These are phyloP conservation scores for Trichoderma citrinoviride DNA, from an alignment of 2,329 filamentous ascomycete genomes.

Conservation along the genomic window DNA sequence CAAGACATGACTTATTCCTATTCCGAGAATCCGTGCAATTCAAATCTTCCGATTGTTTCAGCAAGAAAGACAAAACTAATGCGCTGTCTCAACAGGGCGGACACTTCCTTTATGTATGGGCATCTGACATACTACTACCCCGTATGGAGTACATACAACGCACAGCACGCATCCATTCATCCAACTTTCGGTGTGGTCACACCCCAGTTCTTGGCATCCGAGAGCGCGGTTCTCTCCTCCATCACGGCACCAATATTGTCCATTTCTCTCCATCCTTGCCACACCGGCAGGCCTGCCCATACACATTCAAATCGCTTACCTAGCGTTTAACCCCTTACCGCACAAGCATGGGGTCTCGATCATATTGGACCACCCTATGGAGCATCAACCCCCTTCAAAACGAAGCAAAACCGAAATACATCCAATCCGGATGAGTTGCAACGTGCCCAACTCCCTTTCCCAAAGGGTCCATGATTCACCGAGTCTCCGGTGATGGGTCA, in stretches of 20 bases:
- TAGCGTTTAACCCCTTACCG: not conserved
- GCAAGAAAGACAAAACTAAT: not conserved
- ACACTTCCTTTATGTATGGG: too few relatives aligned
- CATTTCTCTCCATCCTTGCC: not conserved
- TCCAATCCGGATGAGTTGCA: not conserved
- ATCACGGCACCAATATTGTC: not conserved
- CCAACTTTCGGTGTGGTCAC: constrained; percentile 12
- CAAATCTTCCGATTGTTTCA: too few relatives aligned
- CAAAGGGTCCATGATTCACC: not conserved
- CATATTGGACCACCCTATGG: not conserved
- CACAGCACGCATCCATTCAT: too few relatives aligned
- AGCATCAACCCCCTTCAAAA: not conserved
- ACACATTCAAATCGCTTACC: not conserved
- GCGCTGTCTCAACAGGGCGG: too few relatives aligned
- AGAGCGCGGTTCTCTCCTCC: not conserved
- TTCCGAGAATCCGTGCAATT: not conserved
- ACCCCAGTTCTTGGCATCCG: constrained; percentile 12
- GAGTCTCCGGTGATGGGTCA: not conserved
- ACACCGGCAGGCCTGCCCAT: not conserved
- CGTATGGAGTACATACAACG: too few relatives aligned
- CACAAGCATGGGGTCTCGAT: not conserved
- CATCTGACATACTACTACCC: too few relatives aligned
- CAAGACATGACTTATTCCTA: constrained; percentile 28
- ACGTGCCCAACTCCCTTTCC: not conserved
- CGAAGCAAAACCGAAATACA: not conserved